Evolutionary conservation across 2,329 filamentous ascomycete genomes (phyloP).

Genomic region (Aspergillus candidus): DNA sequence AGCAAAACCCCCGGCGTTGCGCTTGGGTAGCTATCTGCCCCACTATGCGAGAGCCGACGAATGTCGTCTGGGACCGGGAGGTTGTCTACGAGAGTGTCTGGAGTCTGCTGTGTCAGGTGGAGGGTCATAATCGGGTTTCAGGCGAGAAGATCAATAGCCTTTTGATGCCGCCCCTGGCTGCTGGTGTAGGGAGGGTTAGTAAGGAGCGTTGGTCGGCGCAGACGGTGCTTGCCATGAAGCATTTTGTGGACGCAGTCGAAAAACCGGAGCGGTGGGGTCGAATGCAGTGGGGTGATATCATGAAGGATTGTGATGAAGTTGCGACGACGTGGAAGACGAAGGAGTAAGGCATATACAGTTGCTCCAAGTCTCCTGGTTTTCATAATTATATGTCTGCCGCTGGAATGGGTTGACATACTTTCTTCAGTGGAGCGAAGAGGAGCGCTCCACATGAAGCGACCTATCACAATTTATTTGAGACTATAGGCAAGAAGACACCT

Average conservation of each 20-base stretch:
- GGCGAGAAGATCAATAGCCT: constrained; percentile 35
- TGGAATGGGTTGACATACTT: no score
- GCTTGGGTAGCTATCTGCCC: constrained; percentile 47
- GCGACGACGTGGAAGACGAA: constrained; percentile 19
- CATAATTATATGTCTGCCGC: no score
- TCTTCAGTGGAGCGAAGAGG: no score
- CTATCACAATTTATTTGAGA: no score
- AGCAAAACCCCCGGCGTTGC: constrained; percentile 38
- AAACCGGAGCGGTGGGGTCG: constrained; percentile 39
- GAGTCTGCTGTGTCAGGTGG: constrained; percentile 46
- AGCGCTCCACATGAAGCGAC: no score
- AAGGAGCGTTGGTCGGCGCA: constrained; percentile 47
- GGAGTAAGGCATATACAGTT: no score
- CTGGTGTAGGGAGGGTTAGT: constrained; percentile 44
- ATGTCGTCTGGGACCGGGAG: constrained; percentile 47
- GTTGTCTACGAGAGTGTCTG: constrained; percentile 51
- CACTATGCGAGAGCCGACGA: constrained; percentile 46
- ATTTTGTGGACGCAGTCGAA: constrained; percentile 45
- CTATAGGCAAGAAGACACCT: no score
- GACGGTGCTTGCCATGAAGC: constrained; percentile 46
- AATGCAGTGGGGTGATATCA: constrained; percentile 33
- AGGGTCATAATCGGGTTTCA: constrained; percentile 41
- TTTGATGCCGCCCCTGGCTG: constrained; percentile 50
- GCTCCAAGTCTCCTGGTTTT: no score
- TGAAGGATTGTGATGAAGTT: constrained; percentile 21